These are phyloP conservation scores for Millerozyma miso DNA, from an alignment of 805 yeast species.

Conservation along the genomic window DNA sequence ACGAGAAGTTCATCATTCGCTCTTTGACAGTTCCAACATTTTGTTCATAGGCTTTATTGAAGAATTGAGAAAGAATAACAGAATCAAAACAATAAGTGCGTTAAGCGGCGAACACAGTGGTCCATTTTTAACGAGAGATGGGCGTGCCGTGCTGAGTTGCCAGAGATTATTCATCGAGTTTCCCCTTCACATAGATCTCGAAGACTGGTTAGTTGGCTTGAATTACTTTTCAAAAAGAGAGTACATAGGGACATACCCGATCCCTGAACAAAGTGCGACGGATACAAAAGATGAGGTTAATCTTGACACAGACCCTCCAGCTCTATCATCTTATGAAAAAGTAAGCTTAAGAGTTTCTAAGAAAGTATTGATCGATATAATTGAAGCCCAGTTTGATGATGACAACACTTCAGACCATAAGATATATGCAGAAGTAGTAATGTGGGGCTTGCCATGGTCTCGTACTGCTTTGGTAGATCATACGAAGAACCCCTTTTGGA, in stretches of 20 bases:
- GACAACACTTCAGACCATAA: slow-evolving; percentile 14
- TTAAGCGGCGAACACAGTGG: slow-evolving; percentile 17
- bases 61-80: slow-evolving; percentile 46
- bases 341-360: slow-evolving; percentile 52
- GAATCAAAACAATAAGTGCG: slow-evolving; percentile 26
- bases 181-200: slow-evolving; percentile 64
- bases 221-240: slow-evolving; percentile 61
- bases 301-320: slow-evolving; percentile 3
- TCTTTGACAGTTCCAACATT: slow-evolving; percentile 55
- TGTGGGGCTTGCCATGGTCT: slow-evolving; percentile 77
- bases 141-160: slow-evolving; percentile 26
- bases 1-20: slow-evolving; percentile 57
- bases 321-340: slow-evolving; percentile 14
- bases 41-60: slow-evolving; percentile 55
- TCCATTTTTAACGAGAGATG: slow-evolving; percentile 31
- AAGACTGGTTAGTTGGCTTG: slow-evolving; percentile 72
- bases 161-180: slow-evolving; percentile 54
- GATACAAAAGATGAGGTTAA: neutral
- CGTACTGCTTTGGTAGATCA: slow-evolving; percentile 63
- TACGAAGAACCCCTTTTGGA: slow-evolving; percentile 66
- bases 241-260: slow-evolving; percentile 33
- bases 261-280: slow-evolving; percentile 2
- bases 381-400: slow-evolving; percentile 57
- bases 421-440: slow-evolving; percentile 64
- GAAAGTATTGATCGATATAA: slow-evolving; percentile 49